Conservation (phyloP, 495 filamentous ascomycete species). For the Penicillium taxi region DNA sequence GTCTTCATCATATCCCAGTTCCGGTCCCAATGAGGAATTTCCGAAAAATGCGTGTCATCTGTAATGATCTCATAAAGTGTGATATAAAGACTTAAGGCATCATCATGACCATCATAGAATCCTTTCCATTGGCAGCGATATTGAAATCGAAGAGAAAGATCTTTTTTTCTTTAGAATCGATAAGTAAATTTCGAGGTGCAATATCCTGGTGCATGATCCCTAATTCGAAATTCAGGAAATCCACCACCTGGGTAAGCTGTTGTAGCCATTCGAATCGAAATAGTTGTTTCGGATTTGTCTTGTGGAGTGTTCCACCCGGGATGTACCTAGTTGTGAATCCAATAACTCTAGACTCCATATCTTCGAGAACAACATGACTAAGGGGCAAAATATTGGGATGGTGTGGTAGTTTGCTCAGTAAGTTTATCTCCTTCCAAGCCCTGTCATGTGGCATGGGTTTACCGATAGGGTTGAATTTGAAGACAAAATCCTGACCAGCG, state of each 20-base stretch:
- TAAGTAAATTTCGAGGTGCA: slow-evolving; percentile 29
- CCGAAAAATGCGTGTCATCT: slow-evolving; percentile 18
- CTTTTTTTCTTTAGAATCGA: slow-evolving; percentile 22
- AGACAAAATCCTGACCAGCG: slow-evolving; percentile 8
- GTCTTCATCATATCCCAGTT: slow-evolving; percentile 15
- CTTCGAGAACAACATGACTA: slow-evolving; percentile 32
- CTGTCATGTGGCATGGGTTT: slow-evolving; percentile 13
- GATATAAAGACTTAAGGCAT: slow-evolving; percentile 30
- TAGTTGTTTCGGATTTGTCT: slow-evolving; percentile 14
- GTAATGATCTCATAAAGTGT: slow-evolving; percentile 37
- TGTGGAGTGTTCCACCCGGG: slow-evolving; percentile 21
- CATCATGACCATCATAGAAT: slow-evolving; percentile 23
- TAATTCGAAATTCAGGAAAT: slow-evolving; percentile 31
- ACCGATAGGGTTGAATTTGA: slow-evolving; percentile 15
- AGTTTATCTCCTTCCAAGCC: slow-evolving; percentile 31
- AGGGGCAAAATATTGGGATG: slow-evolving; percentile 29
- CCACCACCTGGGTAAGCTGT: slow-evolving; percentile 28
- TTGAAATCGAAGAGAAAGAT: slow-evolving; percentile 37
- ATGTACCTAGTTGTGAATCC: slow-evolving; percentile 35
- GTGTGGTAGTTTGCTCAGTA: slow-evolving; percentile 22
- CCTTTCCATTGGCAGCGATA: slow-evolving; percentile 18
- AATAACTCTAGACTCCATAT: slow-evolving; percentile 24
- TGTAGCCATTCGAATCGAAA: slow-evolving; percentile 33
- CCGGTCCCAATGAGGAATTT: slow-evolving; percentile 15
- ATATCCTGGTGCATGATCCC: slow-evolving; percentile 37